Conservation (phyloP, 2,329 filamentous ascomycete genomes). For the Apiospora koreana region DNA sequence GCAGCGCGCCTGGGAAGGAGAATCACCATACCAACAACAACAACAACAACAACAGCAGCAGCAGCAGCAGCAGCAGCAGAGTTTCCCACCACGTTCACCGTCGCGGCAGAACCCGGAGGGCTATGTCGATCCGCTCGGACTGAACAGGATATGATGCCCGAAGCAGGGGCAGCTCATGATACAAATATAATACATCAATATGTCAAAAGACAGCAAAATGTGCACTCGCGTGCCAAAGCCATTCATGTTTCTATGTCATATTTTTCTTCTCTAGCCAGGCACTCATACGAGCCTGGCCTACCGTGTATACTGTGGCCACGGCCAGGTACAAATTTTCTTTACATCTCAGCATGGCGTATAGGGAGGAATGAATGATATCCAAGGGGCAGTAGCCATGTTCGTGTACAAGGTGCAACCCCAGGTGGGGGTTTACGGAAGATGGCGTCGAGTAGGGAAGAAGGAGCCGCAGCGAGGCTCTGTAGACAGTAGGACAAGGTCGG, state of each 20-base stretch:
- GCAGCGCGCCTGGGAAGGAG: slow-evolving; percentile 22
- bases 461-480: background rate
- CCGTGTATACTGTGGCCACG: slow-evolving; percentile 8
- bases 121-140: slow-evolving; percentile 54
- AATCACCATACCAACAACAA: background rate
- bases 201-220: background rate
- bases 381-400: background rate
- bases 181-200: background rate
- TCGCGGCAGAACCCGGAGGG: slow-evolving; percentile 26
- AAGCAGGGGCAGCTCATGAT: background rate
- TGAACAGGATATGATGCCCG: slow-evolving; percentile 51
- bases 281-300: background rate
- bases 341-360: slow-evolving; percentile 12
- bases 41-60: slow-evolving; percentile 14
- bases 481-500: background rate
- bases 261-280: background rate
- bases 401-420: background rate
- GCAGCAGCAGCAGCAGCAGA: background rate
- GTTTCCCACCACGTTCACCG: slow-evolving; percentile 17
- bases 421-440: background rate
- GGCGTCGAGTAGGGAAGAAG: background rate
- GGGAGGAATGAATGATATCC: background rate
- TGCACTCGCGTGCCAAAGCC: background rate
- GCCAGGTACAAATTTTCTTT: background rate
- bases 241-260: background rate